phyloP scores from a whole-genome alignment of 2,329 filamentous ascomycete genomes.

The Trichoderma citrinoviride region DNA sequence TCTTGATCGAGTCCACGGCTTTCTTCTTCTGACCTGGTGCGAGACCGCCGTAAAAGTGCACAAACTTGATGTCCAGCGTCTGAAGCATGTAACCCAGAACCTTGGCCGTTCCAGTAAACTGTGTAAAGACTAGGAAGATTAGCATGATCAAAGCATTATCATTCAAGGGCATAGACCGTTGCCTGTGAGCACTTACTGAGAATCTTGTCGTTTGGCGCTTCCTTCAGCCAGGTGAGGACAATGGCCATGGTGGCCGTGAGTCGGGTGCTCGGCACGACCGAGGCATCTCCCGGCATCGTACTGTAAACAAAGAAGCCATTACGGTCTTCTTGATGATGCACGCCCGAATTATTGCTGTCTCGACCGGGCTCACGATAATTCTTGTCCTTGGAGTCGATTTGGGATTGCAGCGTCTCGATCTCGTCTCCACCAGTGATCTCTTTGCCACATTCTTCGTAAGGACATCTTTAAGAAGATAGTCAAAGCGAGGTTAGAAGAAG shows the following conservation, averaged over 20 bases:
- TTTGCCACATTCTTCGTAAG: rapidly evolving
- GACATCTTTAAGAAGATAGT: neutral
- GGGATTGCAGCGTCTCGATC: neutral
- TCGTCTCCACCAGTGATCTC: neutral
- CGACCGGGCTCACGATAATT: slow-evolving; percentile 25
- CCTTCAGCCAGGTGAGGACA: slow-evolving; percentile 33
- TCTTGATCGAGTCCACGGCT: neutral
- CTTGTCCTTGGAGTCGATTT: neutral
- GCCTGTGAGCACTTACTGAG: slow-evolving; percentile 36
- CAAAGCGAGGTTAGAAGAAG: neutral
- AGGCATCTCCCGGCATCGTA: neutral
- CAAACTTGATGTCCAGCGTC: neutral
- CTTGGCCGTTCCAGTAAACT: neutral
- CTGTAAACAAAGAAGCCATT: slow-evolving; percentile 1
- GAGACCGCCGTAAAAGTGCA: neutral
- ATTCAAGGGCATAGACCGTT: no score
- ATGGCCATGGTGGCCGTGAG: slow-evolving; percentile 33
- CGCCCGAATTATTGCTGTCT: slow-evolving; percentile 27
- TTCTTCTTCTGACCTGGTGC: neutral
- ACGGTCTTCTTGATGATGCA: neutral
- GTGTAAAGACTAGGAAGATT: neutral
- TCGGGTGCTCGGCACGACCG: slow-evolving; percentile 34
- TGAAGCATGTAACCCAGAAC: slow-evolving; percentile 2
- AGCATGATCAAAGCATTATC: neutral
- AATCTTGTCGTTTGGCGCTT: slow-evolving; percentile 39